Conservation (phyloP, 2,329 filamentous ascomycete genomes). For the Trichophaea hybrida region DNA sequence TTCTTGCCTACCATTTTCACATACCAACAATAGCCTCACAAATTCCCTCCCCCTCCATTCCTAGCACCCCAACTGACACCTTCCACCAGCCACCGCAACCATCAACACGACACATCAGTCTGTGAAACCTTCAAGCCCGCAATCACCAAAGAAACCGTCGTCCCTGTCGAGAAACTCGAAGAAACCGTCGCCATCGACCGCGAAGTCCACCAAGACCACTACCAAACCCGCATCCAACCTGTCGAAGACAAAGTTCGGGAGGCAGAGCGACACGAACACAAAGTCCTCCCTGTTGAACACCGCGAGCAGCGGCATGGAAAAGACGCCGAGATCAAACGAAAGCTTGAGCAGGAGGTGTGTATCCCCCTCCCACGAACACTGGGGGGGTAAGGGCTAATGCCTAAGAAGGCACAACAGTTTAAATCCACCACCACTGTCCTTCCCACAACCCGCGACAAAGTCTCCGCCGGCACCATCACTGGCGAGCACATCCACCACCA, state of each 20-base stretch:
- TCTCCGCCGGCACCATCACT: conserved; percentile 35
- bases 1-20: not conserved
- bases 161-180: conserved; percentile 14
- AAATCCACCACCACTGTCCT: conserved; percentile 37
- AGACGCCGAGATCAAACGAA: conserved; percentile 9
- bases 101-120: conserved; percentile 53
- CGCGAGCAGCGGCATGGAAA: conserved; percentile 4
- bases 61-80: not conserved
- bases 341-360: conserved; percentile 7
- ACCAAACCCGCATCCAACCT: conserved; percentile 15
- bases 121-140: conserved; percentile 49
- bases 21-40: not conserved
- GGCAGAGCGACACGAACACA: conserved; percentile 27
- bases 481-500: conserved; percentile 53
- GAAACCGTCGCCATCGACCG: conserved; percentile 11
- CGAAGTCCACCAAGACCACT: conserved; percentile 10
- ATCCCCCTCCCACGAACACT: not conserved
- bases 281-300: conserved; percentile 50
- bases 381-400: not conserved
- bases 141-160: conserved; percentile 41
- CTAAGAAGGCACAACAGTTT: conserved; percentile 35
- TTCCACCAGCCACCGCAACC: conserved; percentile 10
- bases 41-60: not conserved
- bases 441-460: conserved; percentile 37
- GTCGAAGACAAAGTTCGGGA: conserved; percentile 4